Evolutionary conservation across 2,329 filamentous ascomycete genomes (phyloP), one percentile per base, ranked within the genome.

Genomic region (Pseudogymnoascus sp.): DNA sequence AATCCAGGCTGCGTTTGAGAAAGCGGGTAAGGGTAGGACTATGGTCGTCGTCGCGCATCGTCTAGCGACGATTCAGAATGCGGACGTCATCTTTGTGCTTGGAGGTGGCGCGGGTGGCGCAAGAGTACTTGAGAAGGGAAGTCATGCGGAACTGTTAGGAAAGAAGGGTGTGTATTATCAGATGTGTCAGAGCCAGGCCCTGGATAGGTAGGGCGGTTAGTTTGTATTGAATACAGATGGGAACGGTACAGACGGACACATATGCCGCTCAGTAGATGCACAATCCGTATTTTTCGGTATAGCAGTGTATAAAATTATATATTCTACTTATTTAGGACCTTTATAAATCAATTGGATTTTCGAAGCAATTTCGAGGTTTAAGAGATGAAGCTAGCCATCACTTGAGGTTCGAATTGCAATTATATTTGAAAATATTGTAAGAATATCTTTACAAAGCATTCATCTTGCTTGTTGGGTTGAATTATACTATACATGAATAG

Each of bases 31-130:
- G 66, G 82, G 82, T 2, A 76, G 81, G 6, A 86, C 90, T 1
- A 90, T 89, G 65, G 78, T 94, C 2, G 88, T 89, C 2, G 89
- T 94, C 10, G 90, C 90, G 1, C 90, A 93, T 72, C 80, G 90
- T 12, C 77, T 93, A 59, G 87, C 87, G 0, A 93, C 88, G 11
- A 85, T 92, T 18, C 89, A 90, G 73, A 88, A 92, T 68, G 88
- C 89, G 1, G 86, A 93, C 72, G 77, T 86, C n/a, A 92, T 92
- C 44, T 91, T 90, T 69, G 89, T 93, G 0, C 83, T 94, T 59
- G 88, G 88, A 10, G 67, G 66, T 6, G 59, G 62, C 6, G 69
- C 67, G 0, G 18, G 18, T 16, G 59, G 59, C 14, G 33, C 59
- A 12, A 60, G 38, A 35, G 76, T 85, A 59, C 72, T 83, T 8